These are phyloP conservation scores for Amyloporia xantha DNA, from an alignment of 768 basidiomycete species.

Conservation along the genomic window DNA sequence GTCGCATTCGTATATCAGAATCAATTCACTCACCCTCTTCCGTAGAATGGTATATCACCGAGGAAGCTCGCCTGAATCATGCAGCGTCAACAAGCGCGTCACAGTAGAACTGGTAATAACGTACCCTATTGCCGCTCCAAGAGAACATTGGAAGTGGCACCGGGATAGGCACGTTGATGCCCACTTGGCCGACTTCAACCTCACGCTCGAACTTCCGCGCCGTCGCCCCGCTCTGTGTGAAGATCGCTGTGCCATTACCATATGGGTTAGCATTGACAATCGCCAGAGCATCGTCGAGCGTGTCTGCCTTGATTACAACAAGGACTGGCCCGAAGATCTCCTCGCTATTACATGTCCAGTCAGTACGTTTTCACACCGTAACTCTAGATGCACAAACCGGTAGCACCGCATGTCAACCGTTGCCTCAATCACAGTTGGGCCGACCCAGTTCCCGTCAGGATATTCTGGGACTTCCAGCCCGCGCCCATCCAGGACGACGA, in stretches of 20 bases:
- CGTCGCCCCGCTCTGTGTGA: constrained; percentile 93
- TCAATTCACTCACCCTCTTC: constrained; percentile 52
- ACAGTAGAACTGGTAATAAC: neutral
- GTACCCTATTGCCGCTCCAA: constrained; percentile 90
- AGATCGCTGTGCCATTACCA: constrained; percentile 93
- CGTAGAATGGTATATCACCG: constrained; percentile 89
- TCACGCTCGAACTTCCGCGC: constrained; percentile 88
- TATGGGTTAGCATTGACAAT: constrained; percentile 89
- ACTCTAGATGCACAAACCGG: constrained; percentile 40
- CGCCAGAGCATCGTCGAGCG: constrained; percentile 82
- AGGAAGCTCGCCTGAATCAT: constrained; percentile 51
- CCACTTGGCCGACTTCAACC: constrained; percentile 89
- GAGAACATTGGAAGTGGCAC: constrained; percentile 94
- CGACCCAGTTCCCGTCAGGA: constrained; percentile 89
- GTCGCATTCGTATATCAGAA: no score
- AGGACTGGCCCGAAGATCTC: constrained; percentile 96
- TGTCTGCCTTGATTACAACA: constrained; percentile 68
- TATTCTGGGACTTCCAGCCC: constrained; percentile 61
- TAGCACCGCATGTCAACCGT: constrained; percentile 83
- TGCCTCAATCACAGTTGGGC: constrained; percentile 85
- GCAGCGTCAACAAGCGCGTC: neutral
- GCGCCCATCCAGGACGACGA: constrained; percentile 83
- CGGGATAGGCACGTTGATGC: constrained; percentile 88
- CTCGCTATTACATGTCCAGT: constrained; percentile 43
- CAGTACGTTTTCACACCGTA: neutral